Evolutionary conservation across 805 yeast genomes (phyloP).

Genomic region (Cyberlindnera maclurae): DNA sequence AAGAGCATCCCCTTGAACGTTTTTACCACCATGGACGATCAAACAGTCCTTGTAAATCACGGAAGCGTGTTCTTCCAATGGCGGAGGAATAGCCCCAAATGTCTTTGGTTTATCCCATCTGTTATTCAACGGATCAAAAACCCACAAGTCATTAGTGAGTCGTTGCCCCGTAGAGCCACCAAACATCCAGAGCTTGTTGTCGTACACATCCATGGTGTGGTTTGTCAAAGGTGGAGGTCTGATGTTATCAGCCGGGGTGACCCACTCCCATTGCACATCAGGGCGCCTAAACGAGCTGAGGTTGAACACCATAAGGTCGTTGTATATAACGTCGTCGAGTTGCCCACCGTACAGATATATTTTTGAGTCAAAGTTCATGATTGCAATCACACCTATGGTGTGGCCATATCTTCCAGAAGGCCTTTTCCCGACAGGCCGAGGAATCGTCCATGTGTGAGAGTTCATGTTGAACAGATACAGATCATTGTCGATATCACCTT

Average conservation of each 20-base stretch:
- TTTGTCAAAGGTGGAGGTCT: slow-evolving; percentile 83
- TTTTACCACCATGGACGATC: slow-evolving; percentile 88
- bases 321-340: slow-evolving; percentile 71
- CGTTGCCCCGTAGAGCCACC: slow-evolving; percentile 84
- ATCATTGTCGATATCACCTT: slow-evolving; percentile 80
- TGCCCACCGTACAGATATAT: slow-evolving; percentile 94
- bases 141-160: slow-evolving; percentile 70
- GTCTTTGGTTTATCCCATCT: slow-evolving; percentile 69
- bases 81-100: slow-evolving; percentile 65
- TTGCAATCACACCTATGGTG: slow-evolving; percentile 69
- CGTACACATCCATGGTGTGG: slow-evolving; percentile 80
- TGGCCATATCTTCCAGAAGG: slow-evolving; percentile 96
- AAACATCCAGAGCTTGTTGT: slow-evolving; percentile 73
- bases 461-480: slow-evolving; percentile 80
- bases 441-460: slow-evolving; percentile 71
- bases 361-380: slow-evolving; percentile 47
- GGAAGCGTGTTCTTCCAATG: slow-evolving; percentile 89
- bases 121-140: slow-evolving; percentile 61
- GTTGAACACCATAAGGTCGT: slow-evolving; percentile 83
- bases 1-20: slow-evolving; percentile 60
- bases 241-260: slow-evolving; percentile 43
- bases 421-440: slow-evolving; percentile 64
- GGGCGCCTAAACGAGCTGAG: slow-evolving; percentile 79
- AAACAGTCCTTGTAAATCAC: slow-evolving; percentile 69
- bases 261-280: slow-evolving; percentile 75